Percentiles rank a stretch among this genome's conserved stretches.
Evolutionary conservation across 768 basidiomycete species (phyloP).

Genomic region (Steccherinum ochraceum): DNA sequence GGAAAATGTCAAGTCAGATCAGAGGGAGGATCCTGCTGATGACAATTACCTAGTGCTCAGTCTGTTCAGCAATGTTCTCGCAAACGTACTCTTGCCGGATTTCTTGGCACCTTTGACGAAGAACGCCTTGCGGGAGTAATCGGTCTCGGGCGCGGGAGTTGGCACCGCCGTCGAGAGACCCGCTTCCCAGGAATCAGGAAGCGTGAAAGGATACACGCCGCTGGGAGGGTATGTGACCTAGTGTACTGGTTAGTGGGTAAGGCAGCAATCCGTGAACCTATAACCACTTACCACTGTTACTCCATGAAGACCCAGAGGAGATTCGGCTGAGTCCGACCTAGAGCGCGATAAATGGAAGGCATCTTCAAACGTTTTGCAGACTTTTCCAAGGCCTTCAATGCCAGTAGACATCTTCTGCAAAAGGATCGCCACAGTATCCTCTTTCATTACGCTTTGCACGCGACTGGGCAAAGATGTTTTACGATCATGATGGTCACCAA

Average conservation of each 20-base stretch:
- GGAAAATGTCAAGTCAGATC: too few relatives aligned
- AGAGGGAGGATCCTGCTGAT: too few relatives aligned
- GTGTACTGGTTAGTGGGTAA: constrained; percentile 6
- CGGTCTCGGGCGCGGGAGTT: constrained; percentile 1
- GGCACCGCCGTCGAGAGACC: constrained; percentile 3
- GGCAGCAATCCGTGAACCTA: not conserved
- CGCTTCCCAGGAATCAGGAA: constrained; percentile 31
- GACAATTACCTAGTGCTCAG: too few relatives aligned
- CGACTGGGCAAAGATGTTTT: constrained; percentile 9
- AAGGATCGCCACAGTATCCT: constrained; percentile 37
- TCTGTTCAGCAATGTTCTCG: constrained; percentile 63
- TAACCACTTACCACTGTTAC: constrained; percentile 40
- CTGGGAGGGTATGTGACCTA: constrained; percentile 22
- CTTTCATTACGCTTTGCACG: constrained; percentile 6
- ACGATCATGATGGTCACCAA: constrained; percentile 7
- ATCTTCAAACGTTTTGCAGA: constrained; percentile 57
- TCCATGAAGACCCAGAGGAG: constrained; percentile 41
- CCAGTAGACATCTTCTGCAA: constrained; percentile 54
- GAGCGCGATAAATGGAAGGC: constrained; percentile 51
- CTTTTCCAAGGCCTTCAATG: constrained; percentile 57
- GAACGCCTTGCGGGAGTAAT: constrained; percentile 30
- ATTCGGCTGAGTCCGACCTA: constrained; percentile 27
- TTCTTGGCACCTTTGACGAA: constrained; percentile 84
- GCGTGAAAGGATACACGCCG: constrained; percentile 27
- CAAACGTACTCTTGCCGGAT: constrained; percentile 87